phyloP scores from a whole-genome alignment of 192 early-diverging fungal species.

The Dimargaris xerosporica region DNA sequence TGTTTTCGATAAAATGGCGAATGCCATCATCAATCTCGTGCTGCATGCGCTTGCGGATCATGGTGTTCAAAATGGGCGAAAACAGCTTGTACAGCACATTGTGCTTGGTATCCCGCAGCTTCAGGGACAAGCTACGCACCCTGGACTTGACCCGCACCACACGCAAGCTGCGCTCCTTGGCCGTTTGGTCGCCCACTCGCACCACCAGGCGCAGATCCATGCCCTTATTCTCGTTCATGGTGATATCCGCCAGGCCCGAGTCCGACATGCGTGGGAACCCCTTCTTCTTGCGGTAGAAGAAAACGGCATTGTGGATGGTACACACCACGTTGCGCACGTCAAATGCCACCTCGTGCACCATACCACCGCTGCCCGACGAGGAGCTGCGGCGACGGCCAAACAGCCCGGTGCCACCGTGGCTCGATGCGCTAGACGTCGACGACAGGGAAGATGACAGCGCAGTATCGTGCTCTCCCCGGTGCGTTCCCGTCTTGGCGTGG shows the following conservation, averaged over 20 bases:
- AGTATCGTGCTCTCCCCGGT: not conserved
- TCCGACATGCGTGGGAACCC: constrained; percentile 33
- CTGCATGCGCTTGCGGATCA: constrained; percentile 10
- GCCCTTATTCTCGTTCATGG: constrained; percentile 22
- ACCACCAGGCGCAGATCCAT: constrained; percentile 15
- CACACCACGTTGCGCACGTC: constrained; percentile 14
- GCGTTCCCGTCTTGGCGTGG: not conserved
- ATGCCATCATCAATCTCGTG: not conserved
- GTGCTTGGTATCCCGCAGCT: constrained; percentile 28
- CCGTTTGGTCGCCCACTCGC: not conserved
- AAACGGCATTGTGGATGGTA: constrained; percentile 33
- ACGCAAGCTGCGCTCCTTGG: constrained; percentile 15
- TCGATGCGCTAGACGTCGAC: not conserved
- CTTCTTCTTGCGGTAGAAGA: constrained; percentile 34
- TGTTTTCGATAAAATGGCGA: not conserved
- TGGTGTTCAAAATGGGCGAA: constrained; percentile 17
- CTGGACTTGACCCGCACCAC: constrained; percentile 20
- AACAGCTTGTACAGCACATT: constrained; percentile 26
- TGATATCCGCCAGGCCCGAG: constrained; percentile 30
- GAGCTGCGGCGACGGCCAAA: not conserved
- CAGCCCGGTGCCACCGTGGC: not conserved
- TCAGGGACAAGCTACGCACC: constrained; percentile 22
- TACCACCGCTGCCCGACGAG: not conserved
- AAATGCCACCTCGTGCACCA: constrained; percentile 5
- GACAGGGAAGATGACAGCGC: too few species aligned